Evolutionary conservation across 805 yeast species (phyloP).

Genomic region (Vanderwaltozyma polyspora): DNA sequence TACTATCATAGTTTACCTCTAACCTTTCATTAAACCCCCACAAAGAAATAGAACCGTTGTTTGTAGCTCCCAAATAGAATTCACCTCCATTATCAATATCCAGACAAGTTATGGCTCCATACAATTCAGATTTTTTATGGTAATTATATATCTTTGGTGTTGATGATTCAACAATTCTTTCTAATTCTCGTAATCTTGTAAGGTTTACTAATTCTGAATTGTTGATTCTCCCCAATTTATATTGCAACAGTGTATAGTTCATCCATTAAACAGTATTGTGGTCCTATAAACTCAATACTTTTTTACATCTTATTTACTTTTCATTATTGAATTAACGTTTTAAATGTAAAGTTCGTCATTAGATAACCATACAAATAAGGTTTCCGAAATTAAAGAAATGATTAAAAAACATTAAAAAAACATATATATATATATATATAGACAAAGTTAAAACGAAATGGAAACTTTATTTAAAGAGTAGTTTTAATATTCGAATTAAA

Average conservation of each 20-base stretch:
- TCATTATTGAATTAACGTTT: no score
- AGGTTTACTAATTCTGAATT: conserved; percentile 5
- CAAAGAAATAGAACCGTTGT: conserved; percentile 28
- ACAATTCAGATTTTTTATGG: background rate
- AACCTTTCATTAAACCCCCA: conserved; percentile 18
- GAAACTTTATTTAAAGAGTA: no score
- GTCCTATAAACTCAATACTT: no score
- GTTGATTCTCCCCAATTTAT: conserved; percentile 8
- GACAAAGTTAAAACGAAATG: background rate
- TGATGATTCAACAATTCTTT: conserved; percentile 11
- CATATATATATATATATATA: no score
- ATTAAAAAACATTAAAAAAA: no score
- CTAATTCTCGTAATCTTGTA: conserved; percentile 11
- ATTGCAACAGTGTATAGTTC: conserved; percentile 4
- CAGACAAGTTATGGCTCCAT: conserved; percentile 8
- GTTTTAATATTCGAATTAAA: no score
- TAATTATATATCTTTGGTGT: conserved; percentile 2
- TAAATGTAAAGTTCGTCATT: background rate
- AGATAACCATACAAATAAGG: no score
- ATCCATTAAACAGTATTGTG: background rate
- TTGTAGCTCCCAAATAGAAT: conserved; percentile 16
- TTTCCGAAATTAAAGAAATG: no score
- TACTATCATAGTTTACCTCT: conserved; percentile 12
- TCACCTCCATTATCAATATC: conserved; percentile 15
- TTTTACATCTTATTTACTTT: no score